Conservation (phyloP, 345 rosid species). For the Anastatica hierochuntica region DNA sequence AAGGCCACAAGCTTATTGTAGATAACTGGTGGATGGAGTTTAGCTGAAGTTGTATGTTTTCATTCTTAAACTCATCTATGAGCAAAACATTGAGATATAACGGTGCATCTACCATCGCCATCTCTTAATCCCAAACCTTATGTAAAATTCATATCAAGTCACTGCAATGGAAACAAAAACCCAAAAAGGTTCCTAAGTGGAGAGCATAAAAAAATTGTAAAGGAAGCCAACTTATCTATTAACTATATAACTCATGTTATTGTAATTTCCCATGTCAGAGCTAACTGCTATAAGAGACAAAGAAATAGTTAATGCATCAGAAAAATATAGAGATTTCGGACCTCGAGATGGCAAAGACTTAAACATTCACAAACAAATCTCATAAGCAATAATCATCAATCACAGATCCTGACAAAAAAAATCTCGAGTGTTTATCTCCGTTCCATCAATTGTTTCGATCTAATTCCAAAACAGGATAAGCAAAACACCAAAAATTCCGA, state of each 20-base stretch:
- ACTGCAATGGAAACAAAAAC: constrained; percentile 6
- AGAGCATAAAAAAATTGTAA: background rate
- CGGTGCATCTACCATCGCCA: constrained; percentile 83
- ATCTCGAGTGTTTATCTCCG: constrained; percentile 11
- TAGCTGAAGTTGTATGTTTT: constrained; percentile 85
- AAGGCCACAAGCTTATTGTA: constrained; percentile 89
- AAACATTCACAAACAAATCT: too few relatives aligned
- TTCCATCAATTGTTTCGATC: too few relatives aligned
- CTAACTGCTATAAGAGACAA: background rate
- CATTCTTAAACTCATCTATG: constrained; percentile 88
- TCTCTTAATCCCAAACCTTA: constrained; percentile 20
- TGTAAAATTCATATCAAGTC: background rate
- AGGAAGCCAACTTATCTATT: background rate
- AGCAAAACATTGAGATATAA: constrained; percentile 80
- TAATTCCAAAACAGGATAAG: background rate
- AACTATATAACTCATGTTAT: background rate
- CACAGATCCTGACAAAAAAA: constrained; percentile 11
- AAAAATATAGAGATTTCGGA: too few relatives aligned
- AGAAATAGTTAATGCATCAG: too few relatives aligned
- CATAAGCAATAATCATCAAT: background rate
- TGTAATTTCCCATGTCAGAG: background rate
- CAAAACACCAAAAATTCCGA: background rate
- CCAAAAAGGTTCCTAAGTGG: background rate
- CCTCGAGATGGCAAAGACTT: too few relatives aligned
- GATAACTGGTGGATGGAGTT: constrained; percentile 83